Conservation (phyloP, 257 asterid species). For the Solanum rostratum region DNA sequence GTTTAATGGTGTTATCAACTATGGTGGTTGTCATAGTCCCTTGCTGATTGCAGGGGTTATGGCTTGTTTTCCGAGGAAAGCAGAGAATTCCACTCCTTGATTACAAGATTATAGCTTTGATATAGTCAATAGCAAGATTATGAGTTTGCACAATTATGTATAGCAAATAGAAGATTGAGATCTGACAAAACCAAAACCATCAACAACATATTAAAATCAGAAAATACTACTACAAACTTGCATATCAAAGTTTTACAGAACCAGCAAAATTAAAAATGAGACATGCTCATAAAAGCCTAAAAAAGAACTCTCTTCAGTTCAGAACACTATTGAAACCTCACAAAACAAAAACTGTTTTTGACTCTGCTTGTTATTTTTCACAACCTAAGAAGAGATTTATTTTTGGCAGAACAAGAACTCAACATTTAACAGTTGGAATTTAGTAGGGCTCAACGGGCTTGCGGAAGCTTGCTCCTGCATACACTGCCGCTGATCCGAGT, state of each 20-base stretch:
- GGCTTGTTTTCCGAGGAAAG: too few species aligned
- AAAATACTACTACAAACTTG: background rate
- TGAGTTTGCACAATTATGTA: too few species aligned
- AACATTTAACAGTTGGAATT: background rate
- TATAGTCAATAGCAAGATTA: too few species aligned
- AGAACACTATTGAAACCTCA: background rate
- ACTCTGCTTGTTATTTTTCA: background rate
- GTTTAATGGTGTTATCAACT: background rate
- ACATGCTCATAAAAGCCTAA: background rate
- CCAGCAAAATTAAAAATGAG: background rate
- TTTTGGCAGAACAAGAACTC: conserved; percentile 6
- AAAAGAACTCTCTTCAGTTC: background rate
- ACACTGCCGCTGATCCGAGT: conserved; percentile 79
- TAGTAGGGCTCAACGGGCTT: conserved; percentile 81
- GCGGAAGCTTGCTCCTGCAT: conserved; percentile 90
- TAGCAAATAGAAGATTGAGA: background rate
- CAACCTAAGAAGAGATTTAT: background rate
- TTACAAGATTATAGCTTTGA: too few species aligned
- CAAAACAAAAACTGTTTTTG: background rate
- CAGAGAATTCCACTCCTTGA: too few species aligned
- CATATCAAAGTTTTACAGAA: background rate
- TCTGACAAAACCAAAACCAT: background rate
- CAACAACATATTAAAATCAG: background rate
- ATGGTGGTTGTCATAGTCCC: background rate
- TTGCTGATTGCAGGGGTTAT: background rate